These are phyloP conservation scores for Talaromyces liani DNA, from an alignment of 495 filamentous ascomycete species.

Conservation along the genomic window DNA sequence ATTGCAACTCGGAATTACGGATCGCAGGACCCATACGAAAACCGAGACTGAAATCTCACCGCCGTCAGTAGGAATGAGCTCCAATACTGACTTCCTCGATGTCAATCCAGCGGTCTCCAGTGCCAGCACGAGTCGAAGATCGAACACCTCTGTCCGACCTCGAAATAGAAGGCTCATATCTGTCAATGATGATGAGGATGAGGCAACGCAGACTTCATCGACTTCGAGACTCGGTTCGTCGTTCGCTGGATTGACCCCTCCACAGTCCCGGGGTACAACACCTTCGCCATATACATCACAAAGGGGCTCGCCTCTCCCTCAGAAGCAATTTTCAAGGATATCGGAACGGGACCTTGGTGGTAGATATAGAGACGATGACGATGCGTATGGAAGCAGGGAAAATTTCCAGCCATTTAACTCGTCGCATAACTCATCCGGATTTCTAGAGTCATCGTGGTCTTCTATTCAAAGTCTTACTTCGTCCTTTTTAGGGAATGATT, in stretches of 20 bases:
- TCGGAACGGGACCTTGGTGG: background rate
- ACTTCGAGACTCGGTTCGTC: conserved; percentile 23
- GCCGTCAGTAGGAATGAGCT: conserved; percentile 34
- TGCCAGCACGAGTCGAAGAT: conserved; percentile 23
- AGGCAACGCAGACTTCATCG: conserved; percentile 24
- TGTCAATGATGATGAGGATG: conserved; percentile 27
- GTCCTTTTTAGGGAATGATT: conserved; percentile 42
- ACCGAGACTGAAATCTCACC: background rate
- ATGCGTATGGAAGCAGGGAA: background rate
- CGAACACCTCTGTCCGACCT: conserved; percentile 33
- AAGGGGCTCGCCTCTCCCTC: conserved; percentile 40
- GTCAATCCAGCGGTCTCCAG: conserved; percentile 26
- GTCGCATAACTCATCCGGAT: conserved; percentile 30
- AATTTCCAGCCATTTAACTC: conserved; percentile 12
- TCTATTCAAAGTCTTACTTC: conserved; percentile 48
- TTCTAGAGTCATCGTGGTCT: conserved; percentile 46
- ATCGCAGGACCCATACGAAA: background rate
- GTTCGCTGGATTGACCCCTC: conserved; percentile 19
- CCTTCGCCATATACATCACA: conserved; percentile 39
- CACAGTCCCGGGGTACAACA: conserved; percentile 32
- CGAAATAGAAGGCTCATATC: conserved; percentile 38
- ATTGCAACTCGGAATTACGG: background rate
- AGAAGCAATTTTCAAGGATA: conserved; percentile 30
- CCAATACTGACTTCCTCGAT: conserved; percentile 32
- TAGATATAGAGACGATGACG: background rate